A percentile compares a stretch with the other conserved stretches of the same genome.
phyloP scores from a whole-genome alignment of 169 alveolate genomes.

The Plasmodium inui region DNA sequence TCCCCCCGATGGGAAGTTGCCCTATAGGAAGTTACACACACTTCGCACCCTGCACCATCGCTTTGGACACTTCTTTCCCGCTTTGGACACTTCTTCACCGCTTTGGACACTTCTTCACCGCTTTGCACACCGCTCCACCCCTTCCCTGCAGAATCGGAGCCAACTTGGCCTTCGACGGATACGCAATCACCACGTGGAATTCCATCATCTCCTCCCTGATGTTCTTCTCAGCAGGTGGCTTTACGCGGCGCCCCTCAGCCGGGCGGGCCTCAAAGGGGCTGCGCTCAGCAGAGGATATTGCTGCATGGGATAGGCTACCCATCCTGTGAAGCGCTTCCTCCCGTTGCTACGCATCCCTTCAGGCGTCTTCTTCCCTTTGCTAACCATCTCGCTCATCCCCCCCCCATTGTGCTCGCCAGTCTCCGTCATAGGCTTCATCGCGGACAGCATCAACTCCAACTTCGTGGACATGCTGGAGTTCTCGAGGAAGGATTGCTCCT shows the following conservation, averaged over 20 bases:
- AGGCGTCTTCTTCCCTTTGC: background rate
- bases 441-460: conserved; percentile 25
- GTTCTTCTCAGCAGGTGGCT: conserved; percentile 60
- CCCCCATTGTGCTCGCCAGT: conserved; percentile 1
- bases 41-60: background rate
- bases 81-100: no score
- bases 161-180: conserved; percentile 57
- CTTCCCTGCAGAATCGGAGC: conserved; percentile 49
- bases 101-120: background rate
- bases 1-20: no score
- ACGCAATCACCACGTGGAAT: conserved; percentile 56
- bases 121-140: background rate
- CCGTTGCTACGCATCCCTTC: background rate
- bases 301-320: background rate
- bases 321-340: background rate
- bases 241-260: background rate
- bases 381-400: background rate
- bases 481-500: conserved; percentile 60
- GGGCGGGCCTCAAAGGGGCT: background rate
- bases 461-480: conserved; percentile 64
- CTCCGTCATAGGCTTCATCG: conserved; percentile 52
- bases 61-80: no score
- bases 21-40: background rate
- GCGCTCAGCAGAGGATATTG: background rate
- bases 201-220: conserved; percentile 55